These are phyloP conservation scores for Magnolia kwangsiensis DNA, from an alignment of 164 flowering plant genomes.

Conservation along the genomic window DNA sequence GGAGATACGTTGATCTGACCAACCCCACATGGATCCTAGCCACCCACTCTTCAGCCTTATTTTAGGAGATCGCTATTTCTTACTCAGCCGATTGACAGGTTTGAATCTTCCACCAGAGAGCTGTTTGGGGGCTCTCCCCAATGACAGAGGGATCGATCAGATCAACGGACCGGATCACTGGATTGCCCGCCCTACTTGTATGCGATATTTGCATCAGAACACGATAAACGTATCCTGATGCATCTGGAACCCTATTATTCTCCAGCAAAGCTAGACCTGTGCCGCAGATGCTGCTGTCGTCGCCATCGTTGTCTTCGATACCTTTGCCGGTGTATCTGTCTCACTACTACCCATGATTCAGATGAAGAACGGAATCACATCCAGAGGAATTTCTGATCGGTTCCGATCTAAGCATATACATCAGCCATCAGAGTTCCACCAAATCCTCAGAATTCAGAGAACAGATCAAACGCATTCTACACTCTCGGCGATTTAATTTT, in stretches of 20 bases:
- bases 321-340: conserved; percentile 57
- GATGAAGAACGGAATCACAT: conserved; percentile 11
- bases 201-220: not conserved
- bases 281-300: conserved; percentile 37
- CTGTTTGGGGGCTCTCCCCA: not conserved
- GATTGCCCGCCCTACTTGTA: too few species aligned
- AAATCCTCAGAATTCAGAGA: not conserved
- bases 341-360: conserved; percentile 68
- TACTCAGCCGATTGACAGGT: too few species aligned
- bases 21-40: not conserved
- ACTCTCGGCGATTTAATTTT: not conserved
- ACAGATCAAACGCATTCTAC: not conserved
- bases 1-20: not conserved
- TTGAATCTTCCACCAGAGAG: too few species aligned
- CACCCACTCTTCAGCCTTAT: too few species aligned
- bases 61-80: too few species aligned
- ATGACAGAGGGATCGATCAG: not conserved
- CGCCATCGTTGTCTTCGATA: conserved; percentile 27
- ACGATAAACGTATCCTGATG: not conserved
- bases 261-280: conserved; percentile 32
- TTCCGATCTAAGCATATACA: conserved; percentile 22
- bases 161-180: not conserved
- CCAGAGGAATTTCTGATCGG: conserved; percentile 8
- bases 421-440: conserved; percentile 5
- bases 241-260: not conserved